Evolutionary conservation across 345 rosid species (phyloP), one percentile per base, ranked within the genome.

Genomic region (Eutrema japonicum): DNA sequence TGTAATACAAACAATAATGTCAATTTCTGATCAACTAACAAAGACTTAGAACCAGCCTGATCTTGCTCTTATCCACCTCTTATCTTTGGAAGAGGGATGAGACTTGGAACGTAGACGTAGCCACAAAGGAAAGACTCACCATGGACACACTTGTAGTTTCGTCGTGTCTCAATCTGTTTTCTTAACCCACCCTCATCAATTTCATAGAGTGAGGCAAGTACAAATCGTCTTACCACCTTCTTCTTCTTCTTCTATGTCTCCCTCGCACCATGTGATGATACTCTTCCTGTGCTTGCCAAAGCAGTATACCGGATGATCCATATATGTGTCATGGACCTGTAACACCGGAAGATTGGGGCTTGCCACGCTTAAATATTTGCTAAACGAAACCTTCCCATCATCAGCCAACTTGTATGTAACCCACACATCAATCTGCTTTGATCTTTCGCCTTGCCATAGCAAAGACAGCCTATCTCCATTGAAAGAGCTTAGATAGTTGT

Each of bases 41-140:
- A 14, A 60, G 12, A 11, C 37, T 18, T 1, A 27, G 27, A 62
- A 62, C 3, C 22, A 22, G 22, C 12, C 10, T 16, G 16, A 16
- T 5, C 11, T 0, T 1, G 1, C 2, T 12, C 40, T 22, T 22
- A 22, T 22, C 26, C 26, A 22, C 26, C 26, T 62, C 51, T 29
- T 13, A 43, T 43, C 48, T 22, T 11, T 29, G 51, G 38, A 62
- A 62, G 51, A 1, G n/a, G 66, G 16, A 62, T 46, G 7, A 62
- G 37, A 62, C 50, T 61, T 12, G 36, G 50, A 42, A 42, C 36
- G 10, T 61, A 61, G 7, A 62, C 26, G 11, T 43, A 62, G 18
- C 53, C 22, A 45, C 52, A 63, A 13, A 42, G 1, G 16, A 32
- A 1, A 8, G 8, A 13, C 2, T 35, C 2, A 10, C 4, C 1